These are phyloP conservation scores for Helianthus tuberosus DNA, from an alignment of 129 eudicot genomes.

Conservation along the genomic window DNA sequence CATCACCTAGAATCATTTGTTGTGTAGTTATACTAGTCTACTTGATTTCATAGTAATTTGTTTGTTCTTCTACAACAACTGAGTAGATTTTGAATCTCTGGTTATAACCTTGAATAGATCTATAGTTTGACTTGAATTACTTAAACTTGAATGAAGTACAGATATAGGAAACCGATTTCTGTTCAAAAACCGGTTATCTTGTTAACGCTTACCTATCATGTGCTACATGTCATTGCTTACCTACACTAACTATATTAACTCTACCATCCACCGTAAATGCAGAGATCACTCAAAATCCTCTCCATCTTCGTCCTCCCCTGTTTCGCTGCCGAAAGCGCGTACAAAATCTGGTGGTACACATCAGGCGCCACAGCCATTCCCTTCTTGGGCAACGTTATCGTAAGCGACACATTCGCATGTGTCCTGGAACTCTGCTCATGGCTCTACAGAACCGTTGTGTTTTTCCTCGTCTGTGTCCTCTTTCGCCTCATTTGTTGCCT, in stretches of 20 bases:
- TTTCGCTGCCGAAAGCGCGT: conserved; percentile 71
- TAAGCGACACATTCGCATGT: conserved; percentile 76
- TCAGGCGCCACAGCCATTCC: conserved; percentile 82
- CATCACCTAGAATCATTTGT: background rate
- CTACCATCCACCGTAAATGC: conserved; percentile 39
- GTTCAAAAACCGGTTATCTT: too few relatives aligned
- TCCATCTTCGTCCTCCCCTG: conserved; percentile 76
- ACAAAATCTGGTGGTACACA: conserved; percentile 91
- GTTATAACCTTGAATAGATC: too few relatives aligned
- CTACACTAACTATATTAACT: too few relatives aligned
- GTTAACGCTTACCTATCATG: too few relatives aligned
- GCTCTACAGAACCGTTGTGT: conserved; percentile 77
- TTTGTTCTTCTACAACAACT: too few relatives aligned
- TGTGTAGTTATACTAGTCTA: too few relatives aligned
- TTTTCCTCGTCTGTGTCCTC: conserved; percentile 82
- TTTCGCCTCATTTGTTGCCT: conserved; percentile 91
- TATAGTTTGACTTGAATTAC: too few relatives aligned
- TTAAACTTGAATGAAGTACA: too few relatives aligned
- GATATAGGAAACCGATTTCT: too few relatives aligned
- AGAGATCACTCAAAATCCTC: conserved; percentile 77
- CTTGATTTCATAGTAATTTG: too few relatives aligned
- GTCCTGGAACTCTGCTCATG: conserved; percentile 73
- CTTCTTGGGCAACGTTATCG: conserved; percentile 66
- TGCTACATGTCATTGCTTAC: too few relatives aligned
- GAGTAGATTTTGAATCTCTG: too few relatives aligned